Evolutionary conservation across 1,139 yeast species (phyloP), one percentile per base, ranked within the genome.

Genomic region (Nakaseomyces kungkrabaensis): DNA sequence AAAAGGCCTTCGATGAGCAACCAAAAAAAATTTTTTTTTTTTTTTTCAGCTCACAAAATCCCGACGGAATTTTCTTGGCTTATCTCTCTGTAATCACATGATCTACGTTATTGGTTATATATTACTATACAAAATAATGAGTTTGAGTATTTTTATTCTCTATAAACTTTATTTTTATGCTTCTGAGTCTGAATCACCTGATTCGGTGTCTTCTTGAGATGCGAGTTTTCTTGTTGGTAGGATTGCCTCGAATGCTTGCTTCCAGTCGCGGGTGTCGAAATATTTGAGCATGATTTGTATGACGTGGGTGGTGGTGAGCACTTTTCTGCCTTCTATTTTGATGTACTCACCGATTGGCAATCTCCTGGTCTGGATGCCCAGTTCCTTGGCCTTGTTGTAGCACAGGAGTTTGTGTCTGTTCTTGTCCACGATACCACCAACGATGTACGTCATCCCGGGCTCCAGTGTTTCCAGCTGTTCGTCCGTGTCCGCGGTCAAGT

Each of bases 391-490:
- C 66, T 90, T 92, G 56, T 85, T 76, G 51, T 79, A 75, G 67
- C 98, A 92, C 47, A 92, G 69, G 54, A 75, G 74, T 68, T 90
- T 90, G 71, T 92, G 85, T 58, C 97, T 77, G 56, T 95, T 95
- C 67, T 90, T 92, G 67, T 92, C 98, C 7, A 92, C 97, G 50
- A 92, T 90, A 0, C 98, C 98, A 8, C 98, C 98, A 49, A 92
- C 81, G 45, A 90, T 78, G 60, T 92, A 92, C 0, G 94, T 85
- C 65, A 76, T 75, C 4, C 81, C 83, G 4, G 81, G 78, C 53
- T 83, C 81, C 47, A 92, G 70, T 9, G 69, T 72, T 22, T 76
- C 78, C 36, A 85, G 68, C 24, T 77, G 76, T 29, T 85, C 85
- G 17, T 82, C 85, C 0, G 96, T 82, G 59, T 92, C 98, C 0